Base-by-base conservation (phyloP, 164 flowering plant species). In the Aristolochia fimbriata region DNA sequence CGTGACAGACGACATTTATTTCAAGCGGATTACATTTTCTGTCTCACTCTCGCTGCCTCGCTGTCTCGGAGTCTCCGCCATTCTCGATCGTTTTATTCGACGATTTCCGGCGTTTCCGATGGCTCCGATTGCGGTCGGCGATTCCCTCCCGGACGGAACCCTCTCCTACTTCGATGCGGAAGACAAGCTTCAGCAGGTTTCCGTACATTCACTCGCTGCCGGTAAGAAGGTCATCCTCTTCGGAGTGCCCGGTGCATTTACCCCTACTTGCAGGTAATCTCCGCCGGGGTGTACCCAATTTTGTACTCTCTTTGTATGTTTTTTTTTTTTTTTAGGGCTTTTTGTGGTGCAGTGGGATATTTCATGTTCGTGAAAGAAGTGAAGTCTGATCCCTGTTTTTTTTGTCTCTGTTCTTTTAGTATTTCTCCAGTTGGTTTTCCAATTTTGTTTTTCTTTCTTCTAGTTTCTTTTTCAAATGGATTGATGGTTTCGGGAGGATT, bases 201-300 rank as follows among this genome's bases (percentile, higher is more conserved):
- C 91, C 50, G 57, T 91, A 0, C 91, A 87, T 77, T 77, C 86
- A 48, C 82, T 87, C 58, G 86, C 91, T 27, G 79, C 91, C 68
- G 97, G 96, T 16, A 91, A 91, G 57, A 87, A 83, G 75, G 82
- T 86, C 76, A 56, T 91, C 70, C 74, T 91, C 56, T 80, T 91
- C 59, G 97, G 82, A 20, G 93, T 91, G 20, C 97, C 97, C 70
- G 97, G 97, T 48, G 97, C 97, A 48, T 91, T 87, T 77, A 91
- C 97, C 59, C 92, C 94, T 7, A 85, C 94, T 58, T 91, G 96
- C 96, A 91, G 97, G 97, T 84, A 62, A 27, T 37, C 11, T 61
- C 33, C 14, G 20, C n/a, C 5, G 33, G 14, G 59, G 8, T 9
- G 9, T 23, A 15, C 13, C 17, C 16, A 9, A 21, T 24, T 20